Conservation (phyloP, 140 eudicot species). For the Anethum foeniculum region DNA sequence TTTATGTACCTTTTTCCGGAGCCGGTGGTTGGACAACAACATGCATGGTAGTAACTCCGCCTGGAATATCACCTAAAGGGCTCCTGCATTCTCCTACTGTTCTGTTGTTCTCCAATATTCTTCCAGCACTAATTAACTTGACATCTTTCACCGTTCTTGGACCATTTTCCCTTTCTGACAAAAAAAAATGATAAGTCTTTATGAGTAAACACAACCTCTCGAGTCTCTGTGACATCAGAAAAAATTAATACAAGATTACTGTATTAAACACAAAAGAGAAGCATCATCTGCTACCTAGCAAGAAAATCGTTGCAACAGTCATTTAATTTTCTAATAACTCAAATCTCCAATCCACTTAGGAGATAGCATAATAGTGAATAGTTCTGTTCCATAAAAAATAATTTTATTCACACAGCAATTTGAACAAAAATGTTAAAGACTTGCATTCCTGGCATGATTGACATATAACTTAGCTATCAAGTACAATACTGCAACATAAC, state of each 20-base stretch:
- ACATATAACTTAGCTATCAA: neutral
- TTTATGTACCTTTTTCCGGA: conserved; percentile 48
- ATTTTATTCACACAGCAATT: neutral
- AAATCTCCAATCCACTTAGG: neutral
- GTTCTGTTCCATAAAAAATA: neutral
- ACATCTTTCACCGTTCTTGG: conserved; percentile 70
- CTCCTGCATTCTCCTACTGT: conserved; percentile 66
- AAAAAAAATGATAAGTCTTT: neutral
- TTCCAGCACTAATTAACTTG: conserved; percentile 59
- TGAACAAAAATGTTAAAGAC: neutral
- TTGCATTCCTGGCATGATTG: neutral
- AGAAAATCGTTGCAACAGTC: neutral
- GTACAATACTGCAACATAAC: neutral
- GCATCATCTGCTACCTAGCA: neutral
- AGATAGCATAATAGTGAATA: neutral
- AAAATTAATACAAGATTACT: neutral
- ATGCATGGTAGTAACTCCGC: conserved; percentile 76
- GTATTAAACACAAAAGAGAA: neutral
- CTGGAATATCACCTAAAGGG: conserved; percentile 55
- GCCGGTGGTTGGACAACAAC: conserved; percentile 75
- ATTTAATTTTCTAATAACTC: neutral
- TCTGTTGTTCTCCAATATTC: conserved; percentile 66
- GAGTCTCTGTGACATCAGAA: neutral
- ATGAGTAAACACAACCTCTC: neutral
- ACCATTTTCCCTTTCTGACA: conserved; percentile 69